Evolutionary conservation across 2,329 filamentous ascomycete genomes (phyloP), one percentile per base, ranked within the genome.

Genomic region (Didymella segeticola): DNA sequence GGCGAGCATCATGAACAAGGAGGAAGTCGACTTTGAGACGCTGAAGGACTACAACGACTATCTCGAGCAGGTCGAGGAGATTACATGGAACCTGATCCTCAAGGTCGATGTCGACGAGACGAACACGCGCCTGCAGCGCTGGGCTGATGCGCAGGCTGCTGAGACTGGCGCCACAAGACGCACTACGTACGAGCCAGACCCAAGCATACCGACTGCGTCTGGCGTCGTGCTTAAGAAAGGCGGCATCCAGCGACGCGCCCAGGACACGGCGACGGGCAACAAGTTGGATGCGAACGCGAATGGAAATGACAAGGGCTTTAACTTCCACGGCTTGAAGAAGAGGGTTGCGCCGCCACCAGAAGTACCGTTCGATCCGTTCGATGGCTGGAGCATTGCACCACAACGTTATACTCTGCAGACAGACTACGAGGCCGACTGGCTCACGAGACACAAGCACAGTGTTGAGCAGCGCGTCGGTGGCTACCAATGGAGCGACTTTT

Each of bases 41-140:
- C 82, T 96, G 55, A 79, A 85, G 36, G 89, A 87, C 70, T 99
- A 88, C 80, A 97, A 99, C 77, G 88, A 97, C 75, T 97, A 98
- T 78, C 86, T 99, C 11, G 91, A 98, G 76, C 87, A 90, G 69
- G 91, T 96, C 31, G 95, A 99, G 79, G 86, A 89, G 61, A 84
- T 97, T 57, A 93, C 93, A 1, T 92, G 93, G 77, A 93, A 97
- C 70, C 82, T 99, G 9, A 88, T 97, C 47, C 82, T 86, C 60
- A 86, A 88, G 34, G 82, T 80, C 36, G 86, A 93, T 54, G 82
- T 87, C 1, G 85, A 86, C n/a, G 84, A 82, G 52, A 87, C 83
- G 2, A 80, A 86, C 66, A 74, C 77, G 34, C 79, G 82, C 47
- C 77, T 93, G n/a, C 76, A 81, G 43, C 78, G 83, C 56, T 97